Conservation (phyloP, 2,329 filamentous ascomycete species). For the Neonectria coccinea region DNA sequence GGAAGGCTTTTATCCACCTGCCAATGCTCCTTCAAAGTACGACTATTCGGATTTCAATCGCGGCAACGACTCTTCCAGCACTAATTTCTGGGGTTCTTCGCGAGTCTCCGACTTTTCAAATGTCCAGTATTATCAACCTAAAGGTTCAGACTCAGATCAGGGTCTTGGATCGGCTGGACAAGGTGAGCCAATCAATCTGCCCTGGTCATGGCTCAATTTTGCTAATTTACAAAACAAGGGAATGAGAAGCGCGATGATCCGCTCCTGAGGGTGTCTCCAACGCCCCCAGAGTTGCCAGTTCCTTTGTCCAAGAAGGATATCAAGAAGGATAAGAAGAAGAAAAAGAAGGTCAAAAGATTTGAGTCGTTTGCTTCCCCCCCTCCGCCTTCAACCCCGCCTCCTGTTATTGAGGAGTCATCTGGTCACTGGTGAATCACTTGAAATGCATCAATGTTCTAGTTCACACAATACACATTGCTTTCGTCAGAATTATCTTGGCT, state of each 20-base stretch:
- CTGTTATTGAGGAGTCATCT: too few species aligned
- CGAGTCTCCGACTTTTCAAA: background rate
- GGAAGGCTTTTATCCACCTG: background rate
- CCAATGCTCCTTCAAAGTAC: background rate
- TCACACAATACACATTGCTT: too few species aligned
- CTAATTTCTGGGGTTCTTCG: too few species aligned
- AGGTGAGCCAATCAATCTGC: background rate
- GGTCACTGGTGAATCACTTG: background rate
- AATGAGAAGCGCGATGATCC: too few species aligned
- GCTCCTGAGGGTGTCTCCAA: background rate
- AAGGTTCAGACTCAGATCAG: background rate
- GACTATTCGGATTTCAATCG: background rate
- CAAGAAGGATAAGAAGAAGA: background rate
- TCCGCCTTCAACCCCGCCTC: background rate
- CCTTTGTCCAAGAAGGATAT: background rate
- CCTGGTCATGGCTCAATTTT: background rate
- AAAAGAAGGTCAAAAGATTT: background rate
- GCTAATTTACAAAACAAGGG: background rate
- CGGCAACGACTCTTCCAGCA: background rate
- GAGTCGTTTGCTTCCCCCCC: background rate
- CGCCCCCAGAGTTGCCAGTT: too few species aligned
- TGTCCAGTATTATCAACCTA: background rate
- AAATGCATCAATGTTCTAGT: background rate
- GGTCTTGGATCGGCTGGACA: background rate
- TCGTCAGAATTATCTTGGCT: too few species aligned